A percentile compares a stretch with the other conserved stretches of the same genome.
Conservation (phyloP, 2,329 filamentous ascomycete genomes). For the Alternaria sp. region DNA sequence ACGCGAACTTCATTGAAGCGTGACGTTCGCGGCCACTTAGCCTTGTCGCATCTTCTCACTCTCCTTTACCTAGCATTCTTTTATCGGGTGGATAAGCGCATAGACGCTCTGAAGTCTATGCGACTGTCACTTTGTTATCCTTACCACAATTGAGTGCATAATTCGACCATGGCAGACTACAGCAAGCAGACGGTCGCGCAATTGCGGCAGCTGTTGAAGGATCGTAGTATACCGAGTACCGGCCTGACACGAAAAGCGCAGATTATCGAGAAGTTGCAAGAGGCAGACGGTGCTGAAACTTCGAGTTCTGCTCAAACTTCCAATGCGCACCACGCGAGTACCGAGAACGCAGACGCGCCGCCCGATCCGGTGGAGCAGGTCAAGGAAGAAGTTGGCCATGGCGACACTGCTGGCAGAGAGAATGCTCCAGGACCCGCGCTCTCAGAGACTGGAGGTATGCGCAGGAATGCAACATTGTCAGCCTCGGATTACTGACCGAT, state of each 20-base stretch:
- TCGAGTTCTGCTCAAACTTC: background rate
- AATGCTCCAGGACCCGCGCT: constrained; percentile 26
- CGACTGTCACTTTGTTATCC: background rate
- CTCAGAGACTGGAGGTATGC: constrained; percentile 35
- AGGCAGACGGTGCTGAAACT: constrained; percentile 31
- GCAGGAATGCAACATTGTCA: background rate
- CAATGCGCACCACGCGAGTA: constrained; percentile 8
- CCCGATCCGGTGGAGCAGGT: constrained; percentile 9
- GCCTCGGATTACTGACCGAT: constrained; percentile 6
- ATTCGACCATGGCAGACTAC: constrained; percentile 53
- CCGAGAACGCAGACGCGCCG: constrained; percentile 13
- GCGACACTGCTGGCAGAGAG: background rate
- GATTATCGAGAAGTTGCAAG: constrained; percentile 57
- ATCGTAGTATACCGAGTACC: constrained; percentile 56
- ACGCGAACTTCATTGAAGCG: constrained; percentile 18
- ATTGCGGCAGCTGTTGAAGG: constrained; percentile 57
- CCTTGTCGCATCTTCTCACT: constrained; percentile 7
- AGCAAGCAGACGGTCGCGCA: constrained; percentile 58
- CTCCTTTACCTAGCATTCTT: background rate
- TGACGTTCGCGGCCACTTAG: constrained; percentile 20
- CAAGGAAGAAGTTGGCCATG: constrained; percentile 14
- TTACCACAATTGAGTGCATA: background rate
- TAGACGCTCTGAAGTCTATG: background rate
- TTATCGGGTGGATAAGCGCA: background rate
- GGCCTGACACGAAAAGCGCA: constrained; percentile 59